phyloP scores from a whole-genome alignment of 495 filamentous ascomycete genomes.

The Pyronema omphalodes region DNA sequence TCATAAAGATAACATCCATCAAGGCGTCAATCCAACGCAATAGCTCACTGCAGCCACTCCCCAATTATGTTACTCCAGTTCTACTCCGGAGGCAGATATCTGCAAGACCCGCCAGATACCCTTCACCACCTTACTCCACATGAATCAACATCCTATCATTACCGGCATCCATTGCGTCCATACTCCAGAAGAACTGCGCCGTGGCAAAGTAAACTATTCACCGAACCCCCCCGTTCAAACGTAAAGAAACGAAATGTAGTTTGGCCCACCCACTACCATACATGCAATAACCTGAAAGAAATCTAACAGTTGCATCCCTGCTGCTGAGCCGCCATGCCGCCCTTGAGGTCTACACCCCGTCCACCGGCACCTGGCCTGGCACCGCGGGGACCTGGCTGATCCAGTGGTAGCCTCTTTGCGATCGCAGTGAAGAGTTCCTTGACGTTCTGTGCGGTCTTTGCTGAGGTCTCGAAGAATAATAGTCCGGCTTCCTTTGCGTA shows the following conservation, averaged over 20 bases:
- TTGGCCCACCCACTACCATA: conserved; percentile 4
- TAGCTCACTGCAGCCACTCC: not conserved
- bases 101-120: not conserved
- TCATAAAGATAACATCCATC: not conserved
- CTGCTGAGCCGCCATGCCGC: conserved; percentile 15
- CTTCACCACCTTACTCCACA: not conserved
- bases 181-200: not conserved
- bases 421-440: conserved; percentile 94
- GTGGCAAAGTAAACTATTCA: not conserved
- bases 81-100: not conserved
- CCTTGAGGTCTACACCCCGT: conserved; percentile 22
- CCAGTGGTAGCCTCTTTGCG: conserved; percentile 87
- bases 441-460: conserved; percentile 92
- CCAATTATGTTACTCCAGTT: not conserved
- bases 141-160: not conserved
- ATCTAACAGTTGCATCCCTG: conserved; percentile 24
- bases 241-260: conserved; percentile 1
- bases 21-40: not conserved
- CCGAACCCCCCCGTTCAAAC: not conserved
- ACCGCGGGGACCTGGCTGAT: conserved; percentile 77
- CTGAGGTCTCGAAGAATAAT: conserved; percentile 93
- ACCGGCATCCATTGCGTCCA: not conserved
- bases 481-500: conserved; percentile 85
- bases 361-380: conserved; percentile 40
- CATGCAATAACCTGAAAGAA: conserved; percentile 5